Evolutionary conservation across 1,284 basidiomycete genomes (phyloP).

Genomic region (Tilletia walkeri): DNA sequence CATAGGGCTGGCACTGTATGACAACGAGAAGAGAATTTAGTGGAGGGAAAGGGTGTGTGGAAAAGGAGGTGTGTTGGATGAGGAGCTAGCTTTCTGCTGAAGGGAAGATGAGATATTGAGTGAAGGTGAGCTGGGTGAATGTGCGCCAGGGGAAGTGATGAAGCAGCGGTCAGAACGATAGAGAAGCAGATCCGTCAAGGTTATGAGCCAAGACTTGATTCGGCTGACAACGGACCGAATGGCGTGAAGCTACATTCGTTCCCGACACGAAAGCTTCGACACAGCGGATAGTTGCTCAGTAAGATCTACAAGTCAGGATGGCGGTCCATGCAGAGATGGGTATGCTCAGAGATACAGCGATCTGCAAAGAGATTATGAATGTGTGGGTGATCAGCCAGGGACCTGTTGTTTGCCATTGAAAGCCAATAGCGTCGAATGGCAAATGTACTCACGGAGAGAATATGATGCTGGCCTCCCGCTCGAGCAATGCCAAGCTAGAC

Average conservation of each 20-base stretch:
- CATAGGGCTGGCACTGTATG: constrained; percentile 38
- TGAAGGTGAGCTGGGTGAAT: no score
- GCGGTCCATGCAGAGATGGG: no score
- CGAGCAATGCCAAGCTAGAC: constrained; percentile 40
- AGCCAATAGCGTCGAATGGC: neutral
- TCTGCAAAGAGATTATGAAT: neutral
- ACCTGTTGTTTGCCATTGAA: neutral
- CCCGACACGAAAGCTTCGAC: no score
- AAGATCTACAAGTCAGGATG: no score
- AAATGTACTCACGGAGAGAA: constrained; percentile 41
- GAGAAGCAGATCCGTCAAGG: no score
- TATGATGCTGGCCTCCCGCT: constrained; percentile 52
- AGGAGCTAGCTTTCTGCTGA: neutral
- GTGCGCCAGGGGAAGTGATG: no score
- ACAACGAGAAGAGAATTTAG: constrained; percentile 32
- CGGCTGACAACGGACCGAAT: no score
- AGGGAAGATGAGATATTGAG: no score
- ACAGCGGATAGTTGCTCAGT: no score
- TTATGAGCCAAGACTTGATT: no score
- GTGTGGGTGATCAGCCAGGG: neutral
- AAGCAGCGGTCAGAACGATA: no score
- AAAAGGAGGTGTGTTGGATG: neutral
- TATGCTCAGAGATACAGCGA: constrained; percentile 4
- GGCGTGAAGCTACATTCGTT: no score
- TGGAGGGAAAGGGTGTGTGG: neutral